phyloP scores from a whole-genome alignment of 2,329 filamentous ascomycete genomes.

The Rhynchosporium secalis region DNA sequence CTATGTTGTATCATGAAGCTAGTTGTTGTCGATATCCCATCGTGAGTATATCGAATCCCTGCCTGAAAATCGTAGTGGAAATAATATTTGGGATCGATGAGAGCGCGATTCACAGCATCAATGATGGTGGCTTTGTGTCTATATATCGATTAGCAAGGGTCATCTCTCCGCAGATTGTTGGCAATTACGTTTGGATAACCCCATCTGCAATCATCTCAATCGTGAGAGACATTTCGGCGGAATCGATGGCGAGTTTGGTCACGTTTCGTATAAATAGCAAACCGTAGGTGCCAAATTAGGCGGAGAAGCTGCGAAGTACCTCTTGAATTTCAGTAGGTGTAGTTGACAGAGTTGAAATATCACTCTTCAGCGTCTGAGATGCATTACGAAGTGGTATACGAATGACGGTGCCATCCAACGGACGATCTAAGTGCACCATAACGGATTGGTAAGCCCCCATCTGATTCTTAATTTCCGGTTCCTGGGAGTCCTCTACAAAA shows the following conservation, averaged over 20 bases:
- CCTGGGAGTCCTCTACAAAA: slow-evolving; percentile 34
- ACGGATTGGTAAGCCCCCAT: slow-evolving; percentile 38
- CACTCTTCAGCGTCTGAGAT: slow-evolving; percentile 33
- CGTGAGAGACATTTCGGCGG: slow-evolving; percentile 16
- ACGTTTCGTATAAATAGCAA: slow-evolving; percentile 41
- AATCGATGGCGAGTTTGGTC: slow-evolving; percentile 30
- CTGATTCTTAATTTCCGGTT: slow-evolving; percentile 36
- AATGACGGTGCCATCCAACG: slow-evolving; percentile 39
- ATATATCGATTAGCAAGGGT: slow-evolving; percentile 1
- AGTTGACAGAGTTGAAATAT: slow-evolving; percentile 35
- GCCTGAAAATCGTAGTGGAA: slow-evolving; percentile 31
- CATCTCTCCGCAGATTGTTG: neutral
- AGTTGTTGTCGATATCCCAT: slow-evolving; percentile 9
- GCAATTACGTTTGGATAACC: slow-evolving; percentile 27
- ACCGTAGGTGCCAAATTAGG: slow-evolving; percentile 36
- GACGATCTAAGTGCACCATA: slow-evolving; percentile 24
- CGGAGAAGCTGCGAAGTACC: slow-evolving; percentile 34
- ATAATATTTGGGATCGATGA: slow-evolving; percentile 14
- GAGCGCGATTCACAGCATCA: slow-evolving; percentile 22
- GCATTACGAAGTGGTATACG: slow-evolving; percentile 40
- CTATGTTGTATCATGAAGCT: slow-evolving; percentile 39
- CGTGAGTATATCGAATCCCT: slow-evolving; percentile 15
- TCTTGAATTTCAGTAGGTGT: slow-evolving; percentile 33
- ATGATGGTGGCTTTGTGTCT: slow-evolving; percentile 31
- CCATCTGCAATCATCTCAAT: slow-evolving; percentile 26